These are phyloP conservation scores for Dactylellina sp. DNA, from an alignment of 2,329 filamentous ascomycete genomes.

Conservation along the genomic window DNA sequence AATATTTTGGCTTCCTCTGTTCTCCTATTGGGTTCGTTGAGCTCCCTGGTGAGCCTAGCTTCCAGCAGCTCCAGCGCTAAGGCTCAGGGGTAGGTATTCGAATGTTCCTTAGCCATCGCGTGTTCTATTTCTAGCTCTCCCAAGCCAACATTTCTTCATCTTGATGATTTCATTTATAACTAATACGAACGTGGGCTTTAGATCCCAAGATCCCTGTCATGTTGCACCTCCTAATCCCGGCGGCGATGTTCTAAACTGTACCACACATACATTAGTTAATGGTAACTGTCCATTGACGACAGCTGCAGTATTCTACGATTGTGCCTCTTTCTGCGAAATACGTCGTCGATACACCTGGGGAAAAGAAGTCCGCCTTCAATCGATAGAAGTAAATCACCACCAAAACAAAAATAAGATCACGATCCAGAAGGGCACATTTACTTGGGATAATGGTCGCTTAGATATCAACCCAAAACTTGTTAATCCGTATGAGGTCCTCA, in stretches of 20 bases:
- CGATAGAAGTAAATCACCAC: neutral
- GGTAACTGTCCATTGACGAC: constrained; percentile 13
- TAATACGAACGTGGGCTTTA: neutral
- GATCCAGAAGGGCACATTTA: constrained; percentile 5
- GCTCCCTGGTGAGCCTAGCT: neutral
- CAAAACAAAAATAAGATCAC: neutral
- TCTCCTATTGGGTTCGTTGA: neutral
- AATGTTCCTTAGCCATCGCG: too few relatives aligned
- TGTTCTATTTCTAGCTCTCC: too few relatives aligned
- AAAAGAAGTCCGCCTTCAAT: constrained; percentile 15
- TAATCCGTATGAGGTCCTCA: constrained; percentile 6
- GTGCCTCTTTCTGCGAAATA: constrained; percentile 31
- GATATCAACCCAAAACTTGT: neutral
- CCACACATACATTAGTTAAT: neutral
- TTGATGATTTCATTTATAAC: neutral
- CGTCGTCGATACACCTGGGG: constrained; percentile 34
- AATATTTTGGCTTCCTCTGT: neutral
- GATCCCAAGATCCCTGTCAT: constrained; percentile 17
- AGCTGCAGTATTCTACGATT: constrained; percentile 13
- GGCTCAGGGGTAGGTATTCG: too few relatives aligned
- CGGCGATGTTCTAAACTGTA: constrained; percentile 14
- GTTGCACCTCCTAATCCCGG: neutral
- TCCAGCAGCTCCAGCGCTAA: neutral
- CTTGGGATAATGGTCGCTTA: neutral
- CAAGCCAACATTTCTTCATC: too few relatives aligned